Evolutionary conservation across 148 eudicot species (phyloP), one percentile per base, ranked within the genome.

Genomic region (Chenopodium quinoa): DNA sequence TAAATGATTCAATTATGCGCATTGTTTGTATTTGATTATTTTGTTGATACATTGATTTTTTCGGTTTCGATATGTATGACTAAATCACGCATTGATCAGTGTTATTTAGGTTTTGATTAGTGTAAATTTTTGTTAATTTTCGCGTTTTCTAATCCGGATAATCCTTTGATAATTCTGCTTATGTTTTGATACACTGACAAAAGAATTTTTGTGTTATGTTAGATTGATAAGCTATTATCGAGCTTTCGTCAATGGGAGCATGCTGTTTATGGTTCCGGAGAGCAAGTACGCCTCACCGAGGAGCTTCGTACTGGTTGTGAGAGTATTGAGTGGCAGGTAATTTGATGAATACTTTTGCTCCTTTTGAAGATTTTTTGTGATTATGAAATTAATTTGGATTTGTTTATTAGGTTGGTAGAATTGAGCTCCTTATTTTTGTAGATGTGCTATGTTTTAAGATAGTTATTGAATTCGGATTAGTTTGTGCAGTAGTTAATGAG

Each of bases 291-390:
- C 62, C 74, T 92, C 66, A 85, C 88, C 22, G 90, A 88, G 82
- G 88, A 89, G 83, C 86, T 95, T 63, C 88, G 89, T 48, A 77
- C 85, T 71, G 83, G 88, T 74, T 95, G 92, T 87, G 98, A 90
- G 78, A 95, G 98, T 89, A 88, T 95, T 81, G 92, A 88, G 83
- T 92, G 97, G 97, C 98, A 95, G 97, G 98, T 95, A 90, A 80
- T 81, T 74, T 64, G 82, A 32, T 25, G 22, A 44, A 56, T 70
- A 13, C 22, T 52, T 37, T 76, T 37, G 29, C n/a, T 63, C 34
- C 40, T 29, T 50, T 46, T 44, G 71, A 58, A 23, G 6, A 65
- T 31, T 17, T 64, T 7, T 14, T 65, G 63, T 75, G 10, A 75
- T 9, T 46, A 5, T 23, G 31, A 31, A 40, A 23, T 25, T 73